A percentile compares a stretch with the other conserved stretches of the same genome.
These are phyloP conservation scores for Fonsecaea multimorphosa DNA, from an alignment of 2,329 filamentous ascomycete genomes.

Conservation along the genomic window DNA sequence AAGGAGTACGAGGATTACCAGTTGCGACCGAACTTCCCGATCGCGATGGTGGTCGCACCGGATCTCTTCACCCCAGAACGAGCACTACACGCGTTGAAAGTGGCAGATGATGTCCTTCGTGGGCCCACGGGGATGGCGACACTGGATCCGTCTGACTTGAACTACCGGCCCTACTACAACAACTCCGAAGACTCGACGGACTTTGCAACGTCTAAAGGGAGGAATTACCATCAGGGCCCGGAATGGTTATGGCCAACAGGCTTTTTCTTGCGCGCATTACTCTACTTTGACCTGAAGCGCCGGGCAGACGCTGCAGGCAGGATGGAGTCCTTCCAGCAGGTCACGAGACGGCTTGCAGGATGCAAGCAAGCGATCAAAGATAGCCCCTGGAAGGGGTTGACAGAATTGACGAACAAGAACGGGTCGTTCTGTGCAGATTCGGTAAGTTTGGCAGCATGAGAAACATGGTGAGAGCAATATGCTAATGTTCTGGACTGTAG, in stretches of 20 bases:
- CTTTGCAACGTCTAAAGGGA: conserved; percentile 89
- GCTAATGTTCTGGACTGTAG: conserved; percentile 50
- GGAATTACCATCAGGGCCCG: conserved; percentile 97
- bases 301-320: conserved; percentile 70
- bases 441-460: conserved; percentile 60
- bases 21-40: conserved; percentile 88
- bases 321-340: conserved; percentile 91
- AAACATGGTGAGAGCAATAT: not conserved
- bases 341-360: conserved; percentile 78
- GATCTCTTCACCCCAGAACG: conserved; percentile 81
- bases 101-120: conserved; percentile 78
- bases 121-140: conserved; percentile 96
- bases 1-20: conserved; percentile 99
- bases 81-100: conserved; percentile 77
- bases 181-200: conserved; percentile 93
- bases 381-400: conserved; percentile 86
- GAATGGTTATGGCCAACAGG: conserved; percentile 99
- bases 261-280: conserved; percentile 88
- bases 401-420: conserved; percentile 90
- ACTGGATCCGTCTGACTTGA: conserved; percentile 86
- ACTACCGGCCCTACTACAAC: conserved; percentile 93
- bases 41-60: conserved; percentile 93
- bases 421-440: conserved; percentile 86
- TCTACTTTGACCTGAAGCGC: conserved; percentile 85
- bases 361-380: conserved; percentile 84